Base-by-base conservation (phyloP, 225 moss, liverwort and hornwort species). In the Marchantia paleacea region DNA sequence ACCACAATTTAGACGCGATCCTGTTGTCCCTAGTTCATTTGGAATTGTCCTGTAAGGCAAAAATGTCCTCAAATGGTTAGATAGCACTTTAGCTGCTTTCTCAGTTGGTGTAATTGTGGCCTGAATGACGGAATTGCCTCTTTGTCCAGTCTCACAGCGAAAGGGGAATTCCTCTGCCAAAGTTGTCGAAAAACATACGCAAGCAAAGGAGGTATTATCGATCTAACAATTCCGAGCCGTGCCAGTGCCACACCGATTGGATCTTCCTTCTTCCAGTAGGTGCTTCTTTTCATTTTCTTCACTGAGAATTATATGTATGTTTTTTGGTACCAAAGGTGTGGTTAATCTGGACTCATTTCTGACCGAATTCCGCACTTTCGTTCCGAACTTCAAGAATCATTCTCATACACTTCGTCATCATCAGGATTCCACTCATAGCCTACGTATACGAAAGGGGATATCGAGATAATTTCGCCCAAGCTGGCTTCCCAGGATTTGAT, bases 391-490 rank as follows among this genome's bases (percentile, higher is more conserved):
- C 62, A 10, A 47, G 8, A 54, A 55, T 15, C 19, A 54, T 74
- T 13, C 74, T 74, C 12, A 74, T 55, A 25, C 3, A 74, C 7
- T 6, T n/a, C 48, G 77, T 10, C 62, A 0, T 62, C 29, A 22
- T 8, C 83, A 94, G 97, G 85, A 97, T 29, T 63, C 92, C 94
- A n/a, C 20, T 91, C 55, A 92, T 97, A 10, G 95, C 97, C 11
- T 97, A 86, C 81, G 86, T 90, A 55, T 97, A 97, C 80, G 97
- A 97, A 55, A 87, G 97, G 84, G 97, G 97, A 22, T 97, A 93
- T 88, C 87, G 97, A 63, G 93, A 95, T 66, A 86, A 79, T 66
- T 97, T 97, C 67, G 70, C 57, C 47, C 78, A 75, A 54, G 0
- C 75, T 60, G 93, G 92, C 73, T 97, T 97, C 80, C 94, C 94